phyloP scores from a whole-genome alignment of 768 basidiomycete genomes.

The Rossbeevera mucosa region DNA sequence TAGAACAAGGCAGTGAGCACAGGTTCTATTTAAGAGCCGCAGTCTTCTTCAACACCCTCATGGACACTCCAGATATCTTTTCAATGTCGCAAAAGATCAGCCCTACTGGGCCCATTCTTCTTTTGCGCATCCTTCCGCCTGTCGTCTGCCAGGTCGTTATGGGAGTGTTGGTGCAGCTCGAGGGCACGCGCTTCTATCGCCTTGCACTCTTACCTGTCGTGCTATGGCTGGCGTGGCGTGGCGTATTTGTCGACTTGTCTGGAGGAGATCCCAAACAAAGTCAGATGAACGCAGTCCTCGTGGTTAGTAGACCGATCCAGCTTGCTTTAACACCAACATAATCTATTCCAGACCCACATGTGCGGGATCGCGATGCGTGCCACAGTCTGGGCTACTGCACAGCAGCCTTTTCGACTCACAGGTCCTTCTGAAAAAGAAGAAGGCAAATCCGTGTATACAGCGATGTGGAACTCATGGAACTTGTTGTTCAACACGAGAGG shows the following conservation, averaged over 20 bases:
- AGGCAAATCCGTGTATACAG: constrained; percentile 4
- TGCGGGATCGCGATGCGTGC: constrained; percentile 13
- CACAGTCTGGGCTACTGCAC: constrained; percentile 18
- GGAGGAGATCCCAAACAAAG: constrained; percentile 9
- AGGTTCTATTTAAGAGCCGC: no score
- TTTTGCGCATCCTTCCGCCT: constrained; percentile 38
- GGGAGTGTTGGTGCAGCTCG: constrained; percentile 48
- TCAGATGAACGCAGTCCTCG: constrained; percentile 15
- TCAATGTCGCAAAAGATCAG: constrained; percentile 1
- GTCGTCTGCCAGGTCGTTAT: constrained; percentile 46
- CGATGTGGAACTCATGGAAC: constrained; percentile 28
- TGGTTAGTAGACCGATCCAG: constrained; percentile 13
- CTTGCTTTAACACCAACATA: not conserved
- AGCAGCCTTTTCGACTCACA: constrained; percentile 10
- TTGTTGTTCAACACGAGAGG: constrained; percentile 23
- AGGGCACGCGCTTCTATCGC: constrained; percentile 38
- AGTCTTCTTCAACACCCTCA: no score
- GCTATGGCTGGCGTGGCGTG: constrained; percentile 42
- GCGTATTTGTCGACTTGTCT: constrained; percentile 24
- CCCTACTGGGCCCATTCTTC: constrained; percentile 22
- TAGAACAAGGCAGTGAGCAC: no score
- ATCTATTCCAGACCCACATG: constrained; percentile 11
- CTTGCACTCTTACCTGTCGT: constrained; percentile 47
- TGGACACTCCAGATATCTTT: not conserved
- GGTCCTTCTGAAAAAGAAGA: not conserved